Evolutionary conservation across 768 basidiomycete genomes (phyloP), one percentile per base, ranked within the genome.

Genomic region (Suillus americanus): DNA sequence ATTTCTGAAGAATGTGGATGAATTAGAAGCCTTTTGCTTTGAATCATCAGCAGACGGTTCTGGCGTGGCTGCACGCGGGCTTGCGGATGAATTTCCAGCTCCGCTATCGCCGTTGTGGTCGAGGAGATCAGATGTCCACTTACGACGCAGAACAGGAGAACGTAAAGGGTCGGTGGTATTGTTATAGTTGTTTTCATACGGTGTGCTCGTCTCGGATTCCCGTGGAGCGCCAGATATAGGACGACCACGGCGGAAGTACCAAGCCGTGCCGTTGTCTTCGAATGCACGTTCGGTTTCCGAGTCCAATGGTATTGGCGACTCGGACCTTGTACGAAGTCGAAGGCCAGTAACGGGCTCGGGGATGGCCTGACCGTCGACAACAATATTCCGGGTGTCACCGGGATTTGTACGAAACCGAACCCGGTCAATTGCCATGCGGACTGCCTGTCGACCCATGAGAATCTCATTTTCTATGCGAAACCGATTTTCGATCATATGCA

Each of bases 401-500:
- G 72, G 66, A 14, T 69, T 73, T 61, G 61, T 62, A 40, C 46
- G 67, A 38, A 68, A 62, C 54, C 71, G 66, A 37, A 70, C 74
- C 67, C 74, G 78, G 65, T 85, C 86, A 53, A 84, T 75, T 9
- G 82, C 78, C 65, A 77, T 83, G 23, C 92, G 89, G 48, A 94
- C 82, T 60, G 82, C 81, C 70, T 90, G 87, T 13, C 95, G 87
- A 23, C 95, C 95, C 13, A 89, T 79, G 46, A 88, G 80, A 56
- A 97, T 92, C 69, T 94, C 89, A 62, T 87, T 88, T 76, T 97
- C 90, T n/a, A 94, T 81, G 10, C 86, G 85, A 68, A 87, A 83
- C n/a, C 97, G 85, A 74, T 99, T 98, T 72, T 90, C 88, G 64
- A 98, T 92, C 86, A 99, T 98, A 70, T 94, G 94, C 16, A 97